A percentile compares a stretch with the other conserved stretches of the same genome.
Conservation (phyloP, 345 rosid genomes). For the Acer yangbiense region DNA sequence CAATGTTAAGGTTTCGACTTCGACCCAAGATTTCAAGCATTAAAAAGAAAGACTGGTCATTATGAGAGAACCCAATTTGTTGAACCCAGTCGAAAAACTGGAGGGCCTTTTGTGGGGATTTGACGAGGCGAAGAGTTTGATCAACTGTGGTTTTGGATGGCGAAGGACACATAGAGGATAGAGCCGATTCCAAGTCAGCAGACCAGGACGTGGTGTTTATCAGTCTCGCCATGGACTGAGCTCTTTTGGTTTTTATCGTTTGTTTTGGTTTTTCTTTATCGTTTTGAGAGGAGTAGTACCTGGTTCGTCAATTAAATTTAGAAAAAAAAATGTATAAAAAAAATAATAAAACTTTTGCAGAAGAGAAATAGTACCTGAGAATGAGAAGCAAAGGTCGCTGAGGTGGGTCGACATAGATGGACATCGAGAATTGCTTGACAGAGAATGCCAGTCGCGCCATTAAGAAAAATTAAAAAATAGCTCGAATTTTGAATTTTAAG, state of each 20-base stretch:
- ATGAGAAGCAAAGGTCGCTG: not conserved
- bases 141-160: conserved; percentile 56
- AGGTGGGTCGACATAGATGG: not conserved
- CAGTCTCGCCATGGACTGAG: conserved; percentile 54
- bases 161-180: conserved; percentile 48
- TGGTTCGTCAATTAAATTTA: not conserved
- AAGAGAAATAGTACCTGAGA: not conserved
- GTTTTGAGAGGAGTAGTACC: conserved; percentile 19
- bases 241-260: conserved; percentile 46
- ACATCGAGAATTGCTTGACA: not conserved
- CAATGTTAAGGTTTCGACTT: conserved; percentile 60
- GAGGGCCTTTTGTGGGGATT: conserved; percentile 54
- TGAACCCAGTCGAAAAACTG: conserved; percentile 67
- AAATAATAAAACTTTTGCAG: not conserved
- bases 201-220: conserved; percentile 62
- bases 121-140: conserved; percentile 61
- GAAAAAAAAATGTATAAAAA: not conserved
- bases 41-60: conserved; percentile 52
- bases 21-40: conserved; percentile 71
- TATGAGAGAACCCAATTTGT: conserved; percentile 48
- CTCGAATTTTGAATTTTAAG: no score
- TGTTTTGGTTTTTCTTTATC: conserved; percentile 17
- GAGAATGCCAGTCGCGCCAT: not conserved
- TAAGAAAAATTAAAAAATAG: not conserved
- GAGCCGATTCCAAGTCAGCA: conserved; percentile 56